phyloP scores from a whole-genome alignment of 2,329 filamentous ascomycete genomes.

The Torrubiellomyces zombiae region DNA sequence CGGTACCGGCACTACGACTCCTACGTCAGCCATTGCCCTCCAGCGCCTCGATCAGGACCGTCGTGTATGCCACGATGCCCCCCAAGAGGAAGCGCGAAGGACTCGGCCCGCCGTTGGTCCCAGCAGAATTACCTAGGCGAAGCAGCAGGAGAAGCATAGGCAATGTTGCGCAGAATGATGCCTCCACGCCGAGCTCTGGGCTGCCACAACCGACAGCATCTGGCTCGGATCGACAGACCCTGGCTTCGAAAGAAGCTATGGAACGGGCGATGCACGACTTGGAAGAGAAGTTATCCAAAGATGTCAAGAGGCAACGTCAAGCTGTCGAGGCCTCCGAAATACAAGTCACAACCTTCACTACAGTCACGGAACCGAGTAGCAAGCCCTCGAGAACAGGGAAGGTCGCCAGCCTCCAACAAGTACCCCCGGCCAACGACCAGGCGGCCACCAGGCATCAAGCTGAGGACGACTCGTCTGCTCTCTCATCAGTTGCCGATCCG shows the following conservation, averaged over 20 bases:
- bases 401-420: too few relatives aligned
- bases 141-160: constrained; percentile 10
- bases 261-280: constrained; percentile 26
- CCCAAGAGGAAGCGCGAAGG: constrained; percentile 20
- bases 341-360: constrained; percentile 1
- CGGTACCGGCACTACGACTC: too few relatives aligned
- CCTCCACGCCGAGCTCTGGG: background rate
- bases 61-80: constrained; percentile 13
- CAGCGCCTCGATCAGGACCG: too few relatives aligned
- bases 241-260: constrained; percentile 12
- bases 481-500: too few relatives aligned
- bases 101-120: constrained; percentile 7
- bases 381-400: too few relatives aligned
- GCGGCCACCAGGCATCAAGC: too few relatives aligned
- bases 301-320: constrained; percentile 27
- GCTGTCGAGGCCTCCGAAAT: constrained; percentile 26
- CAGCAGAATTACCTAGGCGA: constrained; percentile 9
- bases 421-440: too few relatives aligned
- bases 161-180: constrained; percentile 5
- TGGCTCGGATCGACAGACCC: too few relatives aligned
- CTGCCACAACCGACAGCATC: background rate
- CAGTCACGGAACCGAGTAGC: too few relatives aligned
- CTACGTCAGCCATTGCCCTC: background rate
- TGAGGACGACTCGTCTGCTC: too few relatives aligned
- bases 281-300: constrained; percentile 25